These are phyloP conservation scores for Pseudohalonectria lignicola DNA, from an alignment of 2,329 filamentous ascomycete species.

Conservation along the genomic window DNA sequence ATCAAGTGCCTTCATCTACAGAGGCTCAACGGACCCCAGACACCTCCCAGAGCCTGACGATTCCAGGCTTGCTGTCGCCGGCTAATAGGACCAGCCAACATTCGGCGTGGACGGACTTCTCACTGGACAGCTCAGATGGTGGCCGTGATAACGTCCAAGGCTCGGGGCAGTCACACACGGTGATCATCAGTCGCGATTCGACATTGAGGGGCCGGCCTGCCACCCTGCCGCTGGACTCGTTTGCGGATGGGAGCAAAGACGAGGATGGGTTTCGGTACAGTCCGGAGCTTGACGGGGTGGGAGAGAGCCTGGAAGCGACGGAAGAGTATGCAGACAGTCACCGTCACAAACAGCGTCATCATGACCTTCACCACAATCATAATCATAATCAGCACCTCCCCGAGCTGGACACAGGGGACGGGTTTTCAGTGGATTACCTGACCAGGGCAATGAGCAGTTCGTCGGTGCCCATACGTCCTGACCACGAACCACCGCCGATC, in stretches of 20 bases:
- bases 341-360: too few relatives aligned
- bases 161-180: conserved; percentile 4
- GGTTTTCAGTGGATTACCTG: conserved; percentile 37
- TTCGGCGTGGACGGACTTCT: conserved; percentile 51
- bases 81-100: conserved; percentile 40
- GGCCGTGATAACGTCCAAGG: conserved; percentile 15
- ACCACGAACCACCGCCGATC: conserved; percentile 39
- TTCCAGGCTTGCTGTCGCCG: conserved; percentile 31
- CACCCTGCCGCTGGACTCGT: conserved; percentile 14
- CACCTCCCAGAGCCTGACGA: conserved; percentile 31
- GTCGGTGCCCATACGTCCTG: conserved; percentile 23
- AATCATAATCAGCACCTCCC: conserved; percentile 32
- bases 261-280: conserved; percentile 9
- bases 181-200: conserved; percentile 2
- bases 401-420: conserved; percentile 37
- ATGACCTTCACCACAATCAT: too few relatives aligned
- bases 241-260: conserved; percentile 10
- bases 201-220: conserved; percentile 5
- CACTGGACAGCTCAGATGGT: conserved; percentile 39
- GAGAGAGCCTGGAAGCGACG: too few relatives aligned
- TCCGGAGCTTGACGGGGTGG: not conserved
- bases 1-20: conserved; percentile 11
- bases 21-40: conserved; percentile 21
- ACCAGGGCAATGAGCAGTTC: conserved; percentile 7
- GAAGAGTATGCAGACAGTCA: too few relatives aligned